Base-by-base conservation (phyloP, 441 rosid species). In the Gossypium lobatum region DNA sequence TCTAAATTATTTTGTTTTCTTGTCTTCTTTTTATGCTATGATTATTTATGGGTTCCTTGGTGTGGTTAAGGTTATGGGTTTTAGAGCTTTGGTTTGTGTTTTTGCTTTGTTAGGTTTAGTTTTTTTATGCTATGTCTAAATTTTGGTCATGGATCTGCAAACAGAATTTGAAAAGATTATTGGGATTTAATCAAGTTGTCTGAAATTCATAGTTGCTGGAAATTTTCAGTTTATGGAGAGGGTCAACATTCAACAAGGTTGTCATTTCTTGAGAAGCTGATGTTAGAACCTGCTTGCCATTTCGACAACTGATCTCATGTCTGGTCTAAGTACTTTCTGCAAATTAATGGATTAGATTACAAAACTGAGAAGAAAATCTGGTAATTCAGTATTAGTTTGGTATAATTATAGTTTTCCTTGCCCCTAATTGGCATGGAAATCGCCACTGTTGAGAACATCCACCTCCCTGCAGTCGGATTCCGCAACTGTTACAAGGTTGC, bases 401-500 rank as follows among this genome's bases (percentile, higher is more conserved):
- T 17, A 18, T 65, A 37, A 16, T 53, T 75, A 66, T 70, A 70
- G 58, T 68, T 34, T 52, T 52, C 20, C 20, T 52, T 64, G 74
- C 26, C 60, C 48, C 74, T 18, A 42, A 64, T 77, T 85, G 89
- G 87, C 67, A 92, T 89, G 93, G 90, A 78, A 77, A 55, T 80
- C 73, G 59, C 77, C 73, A 77, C 68, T 61, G 70, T 78, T 63
- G 80, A 78, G 73, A 70, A 74, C 65, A 73, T 50, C 1, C 72
- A 16, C 64, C 78, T 74, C 17, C 81, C 80, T 74, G 80, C 83
- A 55, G 70, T 79, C 1, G 34, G 73, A 37, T 72, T 75, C 76
- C 75, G 80, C 69, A 82, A 84, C 46, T 83, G 86, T 76, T 92
- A 85, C 67, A 89, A 81, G 79, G 87, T 84, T 6, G 74, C 80